A percentile compares a stretch with the other conserved stretches of the same genome.
Evolutionary conservation across 305 asterid genomes (phyloP).

Genomic region (Fraxinus sp.): DNA sequence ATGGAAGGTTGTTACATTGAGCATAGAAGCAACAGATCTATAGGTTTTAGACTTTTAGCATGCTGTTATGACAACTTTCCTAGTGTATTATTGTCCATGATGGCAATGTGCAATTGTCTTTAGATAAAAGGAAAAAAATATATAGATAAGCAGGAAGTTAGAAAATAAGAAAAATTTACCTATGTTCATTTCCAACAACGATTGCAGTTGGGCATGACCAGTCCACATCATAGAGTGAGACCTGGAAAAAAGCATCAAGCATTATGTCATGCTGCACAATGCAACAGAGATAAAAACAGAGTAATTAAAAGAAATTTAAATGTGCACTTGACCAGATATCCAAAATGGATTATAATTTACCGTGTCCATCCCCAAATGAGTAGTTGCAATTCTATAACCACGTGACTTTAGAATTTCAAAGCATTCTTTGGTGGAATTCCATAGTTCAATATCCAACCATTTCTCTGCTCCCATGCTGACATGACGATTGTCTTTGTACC

Average conservation of each 20-base stretch:
- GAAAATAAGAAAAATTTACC: conserved; percentile 35
- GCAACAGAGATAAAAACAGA: not conserved
- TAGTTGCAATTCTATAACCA: conserved; percentile 86
- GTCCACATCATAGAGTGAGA: conserved; percentile 80
- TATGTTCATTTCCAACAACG: conserved; percentile 84
- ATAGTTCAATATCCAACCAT: conserved; percentile 94
- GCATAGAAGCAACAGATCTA: not conserved
- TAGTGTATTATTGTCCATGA: not conserved
- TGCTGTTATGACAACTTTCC: not conserved
- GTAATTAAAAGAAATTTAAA: conserved; percentile 5
- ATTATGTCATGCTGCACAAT: not conserved
- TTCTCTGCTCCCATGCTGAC: conserved; percentile 99
- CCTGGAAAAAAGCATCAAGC: conserved; percentile 44
- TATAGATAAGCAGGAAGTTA: not conserved
- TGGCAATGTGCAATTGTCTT: not conserved
- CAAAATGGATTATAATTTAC: conserved; percentile 37
- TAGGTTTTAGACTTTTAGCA: not conserved
- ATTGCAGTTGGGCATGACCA: conserved; percentile 94
- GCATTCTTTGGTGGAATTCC: conserved; percentile 76
- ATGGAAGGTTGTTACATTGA: not conserved
- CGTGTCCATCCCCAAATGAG: conserved; percentile 70
- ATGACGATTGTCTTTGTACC: conserved; percentile 90
- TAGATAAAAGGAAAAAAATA: not conserved
- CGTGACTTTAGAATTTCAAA: conserved; percentile 76
- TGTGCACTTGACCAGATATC: not conserved